phyloP scores from a whole-genome alignment of 2,329 filamentous ascomycete species.

The Cladosporium austrohemisphaericum region DNA sequence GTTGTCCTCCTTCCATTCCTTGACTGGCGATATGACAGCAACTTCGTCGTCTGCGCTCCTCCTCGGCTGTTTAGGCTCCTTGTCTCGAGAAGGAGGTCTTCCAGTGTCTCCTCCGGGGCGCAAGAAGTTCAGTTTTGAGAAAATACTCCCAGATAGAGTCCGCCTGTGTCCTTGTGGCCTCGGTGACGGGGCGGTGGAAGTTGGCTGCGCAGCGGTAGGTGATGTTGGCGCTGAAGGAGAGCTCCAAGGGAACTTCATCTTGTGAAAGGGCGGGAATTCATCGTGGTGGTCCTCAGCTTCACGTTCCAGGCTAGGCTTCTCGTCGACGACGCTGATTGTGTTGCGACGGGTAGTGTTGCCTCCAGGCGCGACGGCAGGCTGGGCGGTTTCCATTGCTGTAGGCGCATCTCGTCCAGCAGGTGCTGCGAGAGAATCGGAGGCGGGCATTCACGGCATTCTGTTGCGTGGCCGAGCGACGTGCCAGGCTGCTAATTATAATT shows the following conservation, averaged over 20 bases:
- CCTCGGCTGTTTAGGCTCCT: conserved; percentile 29
- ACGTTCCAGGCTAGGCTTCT: not conserved
- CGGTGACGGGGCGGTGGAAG: conserved; percentile 12
- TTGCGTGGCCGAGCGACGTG: not conserved
- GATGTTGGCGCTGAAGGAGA: conserved; percentile 22
- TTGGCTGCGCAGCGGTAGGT: conserved; percentile 12
- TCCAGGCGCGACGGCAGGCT: not conserved
- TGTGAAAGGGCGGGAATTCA: conserved; percentile 15
- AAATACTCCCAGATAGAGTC: conserved; percentile 60
- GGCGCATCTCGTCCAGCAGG: conserved; percentile 8
- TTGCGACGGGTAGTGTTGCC: conserved; percentile 12
- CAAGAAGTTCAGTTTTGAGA: conserved; percentile 69
- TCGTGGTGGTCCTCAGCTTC: conserved; percentile 11
- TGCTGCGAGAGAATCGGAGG: not conserved
- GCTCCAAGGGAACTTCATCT: conserved; percentile 28
- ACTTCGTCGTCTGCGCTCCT: conserved; percentile 22
- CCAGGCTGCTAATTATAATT: too few species aligned
- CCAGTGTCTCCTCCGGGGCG: conserved; percentile 44
- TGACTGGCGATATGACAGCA: conserved; percentile 3
- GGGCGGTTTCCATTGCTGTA: conserved; percentile 7
- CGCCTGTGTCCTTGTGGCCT: conserved; percentile 43
- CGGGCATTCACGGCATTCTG: conserved; percentile 12
- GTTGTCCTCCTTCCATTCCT: conserved; percentile 6
- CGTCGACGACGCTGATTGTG: conserved; percentile 10
- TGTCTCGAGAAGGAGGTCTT: conserved; percentile 28